phyloP scores from a whole-genome alignment of 345 rosid genomes.

The Zanthoxylum bungeanum region DNA sequence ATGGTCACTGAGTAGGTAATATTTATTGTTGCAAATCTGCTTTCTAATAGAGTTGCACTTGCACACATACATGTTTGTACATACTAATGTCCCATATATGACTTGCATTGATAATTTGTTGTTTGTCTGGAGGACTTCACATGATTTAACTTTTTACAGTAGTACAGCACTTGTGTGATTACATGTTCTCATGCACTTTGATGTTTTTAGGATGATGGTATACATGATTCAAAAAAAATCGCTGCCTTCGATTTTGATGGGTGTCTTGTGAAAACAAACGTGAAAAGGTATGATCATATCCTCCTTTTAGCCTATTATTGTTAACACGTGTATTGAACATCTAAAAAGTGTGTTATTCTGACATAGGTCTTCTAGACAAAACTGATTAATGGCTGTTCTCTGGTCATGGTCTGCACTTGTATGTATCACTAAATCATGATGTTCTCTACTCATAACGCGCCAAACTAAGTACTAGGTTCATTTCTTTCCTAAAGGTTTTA shows the following conservation, averaged over 20 bases:
- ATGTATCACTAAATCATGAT: background rate
- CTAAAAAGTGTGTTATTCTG: constrained; percentile 1
- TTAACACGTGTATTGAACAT: background rate
- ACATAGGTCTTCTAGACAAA: background rate
- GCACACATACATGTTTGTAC: background rate
- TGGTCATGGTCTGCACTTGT: background rate
- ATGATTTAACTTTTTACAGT: background rate
- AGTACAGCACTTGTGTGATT: background rate
- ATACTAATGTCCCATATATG: background rate
- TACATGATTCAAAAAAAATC: constrained; percentile 67
- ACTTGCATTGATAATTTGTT: background rate
- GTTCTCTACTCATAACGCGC: no score
- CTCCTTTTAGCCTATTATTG: background rate
- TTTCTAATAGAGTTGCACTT: background rate
- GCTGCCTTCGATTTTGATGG: constrained; percentile 99
- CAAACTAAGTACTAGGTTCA: no score
- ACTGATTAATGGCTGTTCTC: background rate
- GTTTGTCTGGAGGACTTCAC: constrained; percentile 2
- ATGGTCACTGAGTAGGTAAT: background rate
- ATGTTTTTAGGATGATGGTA: constrained; percentile 66
- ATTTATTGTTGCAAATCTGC: background rate
- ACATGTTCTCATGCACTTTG: background rate
- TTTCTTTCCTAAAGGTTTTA: no score
- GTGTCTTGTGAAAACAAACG: constrained; percentile 83
- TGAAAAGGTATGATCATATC: constrained; percentile 50